Base-by-base conservation (phyloP, 2,329 filamentous ascomycete genomes). In the Venturia pyrina region DNA sequence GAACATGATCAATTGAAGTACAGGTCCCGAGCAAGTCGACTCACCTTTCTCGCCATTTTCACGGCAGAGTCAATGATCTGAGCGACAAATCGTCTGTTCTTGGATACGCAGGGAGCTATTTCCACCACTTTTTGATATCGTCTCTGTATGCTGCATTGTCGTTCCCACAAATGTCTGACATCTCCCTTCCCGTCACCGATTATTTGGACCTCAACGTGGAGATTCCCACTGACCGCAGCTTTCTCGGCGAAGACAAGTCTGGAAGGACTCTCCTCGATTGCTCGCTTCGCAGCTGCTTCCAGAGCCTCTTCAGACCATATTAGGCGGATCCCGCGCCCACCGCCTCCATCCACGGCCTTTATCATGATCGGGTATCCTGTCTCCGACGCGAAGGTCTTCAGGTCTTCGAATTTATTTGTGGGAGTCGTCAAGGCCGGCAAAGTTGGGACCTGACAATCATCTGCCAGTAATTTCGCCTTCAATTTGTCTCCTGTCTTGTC, bases 341-440 rank as follows among this genome's bases (percentile, higher is more conserved):
- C 85, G 17, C 85, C 85, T 1, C 85, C 85, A 71, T 87, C 85
- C 3, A 87, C 82, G n/a, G 85, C 85, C 70, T 88, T 88, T 57
- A 87, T 75, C 82, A 87, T 85, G 56, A 86, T 76, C 0, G 84
- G 84, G 57, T 81, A 82, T 1, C 82, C 82, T 17, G 79, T 75
- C 28, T 74, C 61, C 2, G 71, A 81, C 73, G 90, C 92, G 70
- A 93, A 93, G 0, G 65, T 56, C 3, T 73, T 71, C 5, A 84
- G 78, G 5, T 79, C 75, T 34, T 77, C 73, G 0, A 80, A 69
- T 19, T 72, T 72, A 10, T 73, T 75, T 0, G 81, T 83, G 0
- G 82, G 76, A 0, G 70, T 73, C 5, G 71, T 72, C 66, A 84
- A 75, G 3, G 82, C 82, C 34, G 79, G 78, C 24, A 83, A 72